Evolutionary conservation across 75 land plant species (phyloP), one percentile per base, ranked within the genome.

Genomic region (Selaginella tamariscina): DNA sequence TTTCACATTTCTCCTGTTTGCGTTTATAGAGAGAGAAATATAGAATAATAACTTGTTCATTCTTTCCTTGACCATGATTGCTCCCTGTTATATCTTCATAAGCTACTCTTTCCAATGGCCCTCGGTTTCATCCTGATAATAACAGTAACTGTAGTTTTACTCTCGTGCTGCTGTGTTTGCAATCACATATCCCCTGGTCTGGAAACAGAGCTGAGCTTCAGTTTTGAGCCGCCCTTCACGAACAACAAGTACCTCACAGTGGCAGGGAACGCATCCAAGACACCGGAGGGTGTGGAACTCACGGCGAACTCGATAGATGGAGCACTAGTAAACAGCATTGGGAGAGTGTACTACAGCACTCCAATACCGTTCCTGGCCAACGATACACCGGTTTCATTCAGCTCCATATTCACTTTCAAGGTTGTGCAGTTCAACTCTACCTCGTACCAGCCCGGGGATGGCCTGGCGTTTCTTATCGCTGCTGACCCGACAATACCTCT

Each of bases 401-500:
- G 62, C 62, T 23, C 62, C 26, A 23, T 26, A 8, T 59, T 59
- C 62, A 59, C 62, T 23, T 59, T 59, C 26, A 21, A 59, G 26
- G 8, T 59, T n/a, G 62, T 59, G 18, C 62, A 59, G 26, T 59
- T 23, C 26, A 59, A 23, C 26, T 2, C 2, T 9, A 8, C 62
- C 9, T 21, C 23, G n/a, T 59, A 59, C n/a, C 62, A 9, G 2
- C 62, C 62, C 23, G 62, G 27, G 8, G 62, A 59, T 59, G 62
- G 62, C 5, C 8, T 59, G 62, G 62, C 62, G n/a, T 59, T 59
- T 21, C 8, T 59, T 5, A 59, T 59, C 23, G 26, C n/a, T 21
- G 5, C 62, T 2, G 26, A 59, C 21, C 23, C 23, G 8, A 5
- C 5, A n/a, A 5, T 26, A 5, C 62, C 62, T 5, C 24, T 26